Conservation (phyloP, 257 asterid species). For the Petunia axillaris region DNA sequence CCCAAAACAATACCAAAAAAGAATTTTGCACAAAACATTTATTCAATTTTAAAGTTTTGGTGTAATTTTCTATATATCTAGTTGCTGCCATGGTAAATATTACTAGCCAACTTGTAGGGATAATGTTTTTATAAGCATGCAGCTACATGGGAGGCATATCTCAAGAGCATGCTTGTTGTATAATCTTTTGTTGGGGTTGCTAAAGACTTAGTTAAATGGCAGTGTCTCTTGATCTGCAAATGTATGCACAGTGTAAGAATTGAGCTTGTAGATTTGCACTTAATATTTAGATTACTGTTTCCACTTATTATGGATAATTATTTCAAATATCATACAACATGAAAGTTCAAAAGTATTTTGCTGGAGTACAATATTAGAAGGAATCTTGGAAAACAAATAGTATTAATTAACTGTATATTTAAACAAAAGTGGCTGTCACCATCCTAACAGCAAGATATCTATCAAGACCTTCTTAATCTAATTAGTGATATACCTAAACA, state of each 20-base stretch:
- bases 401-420: neutral
- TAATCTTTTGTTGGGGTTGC: neutral
- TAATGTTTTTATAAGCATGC: neutral
- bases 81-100: no score
- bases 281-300: no score
- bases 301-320: no score
- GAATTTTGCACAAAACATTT: no score
- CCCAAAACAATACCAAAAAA: no score
- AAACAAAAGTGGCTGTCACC: conserved; percentile 16
- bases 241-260: no score
- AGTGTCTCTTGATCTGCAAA: neutral
- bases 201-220: neutral
- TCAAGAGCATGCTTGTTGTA: neutral
- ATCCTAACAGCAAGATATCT: neutral
- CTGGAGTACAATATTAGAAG: neutral
- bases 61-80: no score
- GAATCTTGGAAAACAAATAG: conserved; percentile 16
- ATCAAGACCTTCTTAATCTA: conserved; percentile 1
- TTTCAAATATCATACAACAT: no score
- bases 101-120: no score
- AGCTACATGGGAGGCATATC: neutral
- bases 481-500: conserved; percentile 13
- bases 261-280: no score
- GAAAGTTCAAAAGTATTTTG: no score
- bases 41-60: no score